Evolutionary conservation across 163 green algal genomes (phyloP), one percentile per base, ranked within the genome.

Genomic region (Chloromonas sp.): DNA sequence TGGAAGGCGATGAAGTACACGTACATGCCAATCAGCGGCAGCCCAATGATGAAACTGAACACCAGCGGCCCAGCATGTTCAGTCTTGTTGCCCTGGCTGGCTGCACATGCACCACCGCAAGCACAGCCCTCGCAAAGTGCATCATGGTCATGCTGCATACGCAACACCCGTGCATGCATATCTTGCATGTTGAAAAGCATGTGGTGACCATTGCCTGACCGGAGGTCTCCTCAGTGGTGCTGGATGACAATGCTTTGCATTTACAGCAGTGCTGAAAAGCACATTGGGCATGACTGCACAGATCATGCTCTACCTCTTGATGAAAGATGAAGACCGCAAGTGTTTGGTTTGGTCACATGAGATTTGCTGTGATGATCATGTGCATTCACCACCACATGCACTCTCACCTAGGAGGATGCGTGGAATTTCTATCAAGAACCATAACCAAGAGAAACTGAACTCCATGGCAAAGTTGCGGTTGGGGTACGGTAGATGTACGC

Each of bases 41-140:
- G 15, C 1, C 81, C 74, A 0, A 94, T 82, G 13, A 89, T 81
- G 58, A 89, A 83, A 85, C 84, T 89, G 82, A 92, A 90, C 3
- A 92, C 61, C 3, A 94, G 81, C 1, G 91, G 91, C 61, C 11
- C 70, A 8, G 85, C 61, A 8, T 85, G 84, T 81, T 94, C 91
- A 1, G 89, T 93, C 84, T 94, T 94, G 87, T 94, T 94, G 61
- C 91, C 91, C 78, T 94, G 92, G 1, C 86, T 92, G 0, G 85
- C 91, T 93, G 85, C 76, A 60, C 60, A 2, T 1, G 79, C 79
- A 82, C 36, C 60, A 79, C 71, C 36, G 5, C 5, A n/a, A 59
- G 71, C 71, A 79, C 5, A 14, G 11, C 71, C 0, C 71, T 79
- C 71, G 5, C 8, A 11, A n/a, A n/a, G 66, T 76, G 66, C 8